A percentile compares a stretch with the other conserved stretches of the same genome.
Evolutionary conservation across 1,284 basidiomycete genomes (phyloP).

Genomic region (Wolfiporia cocos): DNA sequence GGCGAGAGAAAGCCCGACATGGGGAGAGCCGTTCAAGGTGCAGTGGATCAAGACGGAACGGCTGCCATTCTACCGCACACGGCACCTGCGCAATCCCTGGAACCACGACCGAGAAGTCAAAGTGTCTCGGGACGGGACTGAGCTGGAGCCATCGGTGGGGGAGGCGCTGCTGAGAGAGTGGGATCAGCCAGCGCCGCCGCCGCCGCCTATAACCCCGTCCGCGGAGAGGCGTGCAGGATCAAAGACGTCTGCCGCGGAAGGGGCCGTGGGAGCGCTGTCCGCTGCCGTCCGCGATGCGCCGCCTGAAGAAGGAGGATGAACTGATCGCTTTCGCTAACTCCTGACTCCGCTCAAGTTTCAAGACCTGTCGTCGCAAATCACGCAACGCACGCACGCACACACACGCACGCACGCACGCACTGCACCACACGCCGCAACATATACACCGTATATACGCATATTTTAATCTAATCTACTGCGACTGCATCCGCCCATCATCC

Average conservation of each 20-base stretch:
- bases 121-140: constrained; percentile 89
- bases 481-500: constrained; percentile 13
- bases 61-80: constrained; percentile 74
- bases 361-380: constrained; percentile 2
- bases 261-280: constrained; percentile 9
- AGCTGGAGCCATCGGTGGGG: constrained; percentile 82
- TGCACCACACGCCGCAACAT: constrained; percentile 8
- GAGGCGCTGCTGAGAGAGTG: constrained; percentile 73
- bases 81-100: constrained; percentile 88
- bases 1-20: constrained; percentile 29
- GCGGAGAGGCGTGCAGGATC: constrained; percentile 10
- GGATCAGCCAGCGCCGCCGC: constrained; percentile 33
- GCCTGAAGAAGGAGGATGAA: constrained; percentile 9
- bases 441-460: constrained; percentile 5
- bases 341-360: background rate
- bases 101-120: constrained; percentile 89
- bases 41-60: constrained; percentile 78
- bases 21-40: constrained; percentile 78
- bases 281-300: constrained; percentile 3
- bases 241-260: constrained; percentile 10
- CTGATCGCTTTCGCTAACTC: background rate
- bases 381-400: constrained; percentile 18
- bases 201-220: constrained; percentile 5
- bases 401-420: constrained; percentile 19
- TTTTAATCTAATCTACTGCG: constrained; percentile 15